Evolutionary conservation across 306 rosid genomes (phyloP), one percentile per base, ranked within the genome.

Genomic region (Astragalus membranaceus): DNA sequence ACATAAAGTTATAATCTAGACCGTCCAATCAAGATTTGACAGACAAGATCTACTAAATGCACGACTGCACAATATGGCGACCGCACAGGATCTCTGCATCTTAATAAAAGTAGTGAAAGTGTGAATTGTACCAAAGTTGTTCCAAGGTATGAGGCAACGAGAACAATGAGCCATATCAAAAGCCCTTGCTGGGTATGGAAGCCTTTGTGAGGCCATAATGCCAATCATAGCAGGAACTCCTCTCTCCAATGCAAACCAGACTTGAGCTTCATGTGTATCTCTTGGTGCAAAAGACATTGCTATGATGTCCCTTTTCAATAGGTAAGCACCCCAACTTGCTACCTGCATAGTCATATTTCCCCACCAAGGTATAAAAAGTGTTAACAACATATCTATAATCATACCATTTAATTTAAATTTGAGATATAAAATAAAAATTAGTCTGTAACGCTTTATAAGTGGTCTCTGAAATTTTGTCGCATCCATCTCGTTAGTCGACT

Each of bases 141-240:
- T 3, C 99, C 99, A 94, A 2, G 97, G 99, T 46, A 94, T 89
- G 47, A 94, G 59, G 81, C 99, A 94, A 59, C 99, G 97, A 26
- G 99, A 94, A 80, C 99, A 94, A 62, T 94, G 99, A 68, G 99
- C 99, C 96, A 94, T 94, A 68, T 94, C 99, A 23, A 94, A 94
- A 1, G 99, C 95, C 67, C 99, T 86, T 4, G 99, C 88, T 0
- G 99, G 97, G 72, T 91, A 94, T 30, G 99, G 97, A 70, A 85
- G 78, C 81, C 97, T 84, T 64, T 91, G 87, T 5, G 99, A 87
- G 70, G 86, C 89, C 87, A 94, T 64, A 63, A 94, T 67, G 50
- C 99, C 99, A 79, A 94, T 91, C 95, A 94, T 94, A 43, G 99
- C 99, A 2, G 99, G 99, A 82, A 94, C 95, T 20, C 99, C 97